phyloP scores from a whole-genome alignment of 2,329 filamentous ascomycete species.

The Mycosphaerella sp. region DNA sequence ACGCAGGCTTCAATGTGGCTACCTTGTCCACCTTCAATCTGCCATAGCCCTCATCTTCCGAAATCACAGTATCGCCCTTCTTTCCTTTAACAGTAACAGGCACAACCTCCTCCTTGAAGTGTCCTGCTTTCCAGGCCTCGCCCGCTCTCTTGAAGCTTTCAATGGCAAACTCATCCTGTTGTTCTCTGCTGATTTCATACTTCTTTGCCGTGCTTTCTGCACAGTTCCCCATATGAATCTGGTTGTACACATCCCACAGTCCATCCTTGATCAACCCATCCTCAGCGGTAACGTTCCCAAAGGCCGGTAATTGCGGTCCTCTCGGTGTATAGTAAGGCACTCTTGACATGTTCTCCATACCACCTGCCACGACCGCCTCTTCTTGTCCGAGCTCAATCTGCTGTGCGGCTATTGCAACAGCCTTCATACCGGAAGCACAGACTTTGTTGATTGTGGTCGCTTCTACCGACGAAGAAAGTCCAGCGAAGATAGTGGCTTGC shows the following conservation, averaged over 20 bases:
- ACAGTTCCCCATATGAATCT: conserved; percentile 97
- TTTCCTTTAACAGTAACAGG: conserved; percentile 77
- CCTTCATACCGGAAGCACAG: conserved; percentile 90
- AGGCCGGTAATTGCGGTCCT: conserved; percentile 72
- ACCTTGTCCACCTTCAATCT: conserved; percentile 85
- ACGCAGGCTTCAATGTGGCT: conserved; percentile 80
- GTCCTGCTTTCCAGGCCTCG: conserved; percentile 73
- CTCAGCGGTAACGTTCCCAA: conserved; percentile 80
- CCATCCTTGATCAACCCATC: conserved; percentile 94
- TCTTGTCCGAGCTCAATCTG: conserved; percentile 89
- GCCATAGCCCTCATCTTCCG: conserved; percentile 81
- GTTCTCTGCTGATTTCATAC: conserved; percentile 68
- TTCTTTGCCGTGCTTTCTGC: conserved; percentile 93
- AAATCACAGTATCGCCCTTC: conserved; percentile 75
- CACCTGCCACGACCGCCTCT: conserved; percentile 84
- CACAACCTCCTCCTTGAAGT: conserved; percentile 83
- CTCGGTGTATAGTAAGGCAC: conserved; percentile 87
- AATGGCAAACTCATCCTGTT: conserved; percentile 88
- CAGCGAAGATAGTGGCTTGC: conserved; percentile 84
- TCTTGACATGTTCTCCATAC: conserved; percentile 97
- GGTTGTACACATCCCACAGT: conserved; percentile 90
- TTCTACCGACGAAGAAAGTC: conserved; percentile 73
- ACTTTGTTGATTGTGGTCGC: conserved; percentile 97
- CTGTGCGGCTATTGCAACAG: conserved; percentile 81
- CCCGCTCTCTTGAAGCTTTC: conserved; percentile 84